These are phyloP conservation scores for Aspergillus sp. DNA, from an alignment of 2,329 filamentous ascomycete genomes.

Conservation along the genomic window DNA sequence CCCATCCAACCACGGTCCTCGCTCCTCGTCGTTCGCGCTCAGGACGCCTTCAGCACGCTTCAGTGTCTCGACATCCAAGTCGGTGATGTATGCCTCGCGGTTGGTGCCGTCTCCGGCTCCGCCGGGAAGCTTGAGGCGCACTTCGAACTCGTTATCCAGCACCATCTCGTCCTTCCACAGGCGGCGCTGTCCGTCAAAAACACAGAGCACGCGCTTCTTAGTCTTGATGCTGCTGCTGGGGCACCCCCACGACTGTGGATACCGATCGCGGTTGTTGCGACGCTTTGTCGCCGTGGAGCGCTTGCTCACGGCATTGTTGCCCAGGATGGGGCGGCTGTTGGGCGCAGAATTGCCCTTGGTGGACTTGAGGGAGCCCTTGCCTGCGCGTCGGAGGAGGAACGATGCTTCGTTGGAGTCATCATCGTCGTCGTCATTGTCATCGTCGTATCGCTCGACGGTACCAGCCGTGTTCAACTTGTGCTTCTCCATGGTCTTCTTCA, in stretches of 20 bases:
- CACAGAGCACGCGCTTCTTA: conserved; percentile 93
- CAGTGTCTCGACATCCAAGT: conserved; percentile 87
- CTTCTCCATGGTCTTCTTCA: conserved; percentile 58
- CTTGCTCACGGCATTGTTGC: conserved; percentile 47
- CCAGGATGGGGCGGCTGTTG: conserved; percentile 52
- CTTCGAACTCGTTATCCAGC: conserved; percentile 92
- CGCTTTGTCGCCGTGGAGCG: conserved; percentile 59
- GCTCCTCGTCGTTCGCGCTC: conserved; percentile 78
- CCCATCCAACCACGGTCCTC: conserved; percentile 69
- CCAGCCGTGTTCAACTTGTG: conserved; percentile 54
- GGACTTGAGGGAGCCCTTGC: conserved; percentile 48
- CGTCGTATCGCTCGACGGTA: conserved; percentile 49
- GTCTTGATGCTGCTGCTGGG: conserved; percentile 92
- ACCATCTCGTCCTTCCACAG: conserved; percentile 99
- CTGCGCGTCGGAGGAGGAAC: conserved; percentile 41
- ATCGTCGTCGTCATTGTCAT: conserved; percentile 57
- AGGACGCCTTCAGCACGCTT: conserved; percentile 83
- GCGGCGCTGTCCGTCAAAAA: conserved; percentile 83
- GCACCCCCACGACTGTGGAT: conserved; percentile 91
- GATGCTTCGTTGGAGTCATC: conserved; percentile 54
- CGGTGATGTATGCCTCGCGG: conserved; percentile 78
- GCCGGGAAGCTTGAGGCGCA: conserved; percentile 76
- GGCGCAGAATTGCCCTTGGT: conserved; percentile 53
- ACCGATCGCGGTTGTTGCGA: conserved; percentile 89
- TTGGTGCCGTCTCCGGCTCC: conserved; percentile 81